Base-by-base conservation (phyloP, 2,329 filamentous ascomycete species). In the Talaromyces sp. region DNA sequence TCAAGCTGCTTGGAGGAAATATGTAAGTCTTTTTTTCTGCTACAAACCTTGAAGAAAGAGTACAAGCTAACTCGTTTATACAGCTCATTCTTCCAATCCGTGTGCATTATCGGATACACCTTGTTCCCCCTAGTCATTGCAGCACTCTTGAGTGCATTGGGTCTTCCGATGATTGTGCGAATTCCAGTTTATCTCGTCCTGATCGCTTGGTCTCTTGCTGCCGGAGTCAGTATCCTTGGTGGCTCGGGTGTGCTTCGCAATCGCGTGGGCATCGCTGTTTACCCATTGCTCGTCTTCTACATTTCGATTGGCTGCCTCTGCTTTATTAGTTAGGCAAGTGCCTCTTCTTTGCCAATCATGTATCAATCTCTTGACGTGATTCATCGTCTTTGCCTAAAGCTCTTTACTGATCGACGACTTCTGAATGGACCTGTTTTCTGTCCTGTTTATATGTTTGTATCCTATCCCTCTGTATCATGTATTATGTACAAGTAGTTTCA, bases 21-120 rank as follows among this genome's bases (percentile, higher is more conserved):
- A 97, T 99, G 94, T 98, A 83, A 80, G 93, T 87, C 41, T 49
- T 60, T 8, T 49, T 60, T 8, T 27, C 35, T 14, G 2, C 11
- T n/a, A 19, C 54, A 64, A 31, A 56, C 66, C 57, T 63, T 57
- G 54, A 19, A 19, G 43, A 39, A 43, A 50, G 39, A 52, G 22
- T 14, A 45, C 22, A 54, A 43, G 24, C 61, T 54, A 16, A 45
- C 61, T n/a, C 16, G 11, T 57, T 72, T 60, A 22, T 37, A 27
- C 75, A 98, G 94, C 73, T 97, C 95, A 19, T 99, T 99, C 78
- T 95, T 96, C 74, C 95, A 99, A 79, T 96, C 93, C 65, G 87
- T 99, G 70, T 98, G 93, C 78, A 96, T 99, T 72, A 99, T 99
- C 75, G 95, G 95, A 54, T 99, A 99, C 79, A 99, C 95, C 1